phyloP scores from a whole-genome alignment of 768 basidiomycete species.

The Boletellus ananiceps region DNA sequence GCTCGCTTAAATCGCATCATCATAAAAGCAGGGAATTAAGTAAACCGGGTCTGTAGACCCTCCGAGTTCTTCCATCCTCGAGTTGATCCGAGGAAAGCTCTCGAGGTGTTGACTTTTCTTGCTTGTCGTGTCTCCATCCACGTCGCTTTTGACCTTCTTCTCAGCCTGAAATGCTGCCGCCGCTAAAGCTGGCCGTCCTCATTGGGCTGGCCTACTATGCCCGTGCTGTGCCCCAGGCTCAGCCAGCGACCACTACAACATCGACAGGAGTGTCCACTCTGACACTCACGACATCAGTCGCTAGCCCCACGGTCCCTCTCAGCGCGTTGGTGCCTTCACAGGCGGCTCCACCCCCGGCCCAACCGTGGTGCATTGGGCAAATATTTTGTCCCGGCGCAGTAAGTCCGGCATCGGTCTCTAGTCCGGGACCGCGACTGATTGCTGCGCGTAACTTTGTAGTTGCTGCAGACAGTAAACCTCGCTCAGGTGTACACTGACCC shows the following conservation, averaged over 20 bases:
- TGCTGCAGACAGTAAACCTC: conserved; percentile 83
- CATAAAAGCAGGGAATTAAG: neutral
- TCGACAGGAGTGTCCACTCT: conserved; percentile 30
- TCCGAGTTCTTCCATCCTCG: neutral
- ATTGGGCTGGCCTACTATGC: conserved; percentile 9
- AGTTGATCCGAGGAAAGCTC: too few species aligned
- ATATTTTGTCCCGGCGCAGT: conserved; percentile 82
- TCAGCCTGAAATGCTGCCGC: conserved; percentile 31
- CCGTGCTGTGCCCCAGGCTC: conserved; percentile 16
- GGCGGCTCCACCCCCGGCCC: conserved; percentile 56
- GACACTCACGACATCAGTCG: conserved; percentile 55
- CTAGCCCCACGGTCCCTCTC: conserved; percentile 57
- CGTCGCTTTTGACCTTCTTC: neutral
- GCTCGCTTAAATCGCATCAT: neutral
- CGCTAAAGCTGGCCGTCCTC: conserved; percentile 11
- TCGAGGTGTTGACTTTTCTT: neutral
- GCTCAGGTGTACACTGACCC: conserved; percentile 71
- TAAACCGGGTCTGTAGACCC: neutral
- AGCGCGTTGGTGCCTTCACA: conserved; percentile 59
- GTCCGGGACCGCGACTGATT: neutral
- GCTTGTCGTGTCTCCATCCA: neutral
- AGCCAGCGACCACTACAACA: conserved; percentile 3
- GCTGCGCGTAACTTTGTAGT: conserved; percentile 31
- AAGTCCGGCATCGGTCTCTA: conserved; percentile 19
- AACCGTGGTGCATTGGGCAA: conserved; percentile 70